Conservation (phyloP, 148 eudicot genomes). For the Spergularia bocconei region DNA sequence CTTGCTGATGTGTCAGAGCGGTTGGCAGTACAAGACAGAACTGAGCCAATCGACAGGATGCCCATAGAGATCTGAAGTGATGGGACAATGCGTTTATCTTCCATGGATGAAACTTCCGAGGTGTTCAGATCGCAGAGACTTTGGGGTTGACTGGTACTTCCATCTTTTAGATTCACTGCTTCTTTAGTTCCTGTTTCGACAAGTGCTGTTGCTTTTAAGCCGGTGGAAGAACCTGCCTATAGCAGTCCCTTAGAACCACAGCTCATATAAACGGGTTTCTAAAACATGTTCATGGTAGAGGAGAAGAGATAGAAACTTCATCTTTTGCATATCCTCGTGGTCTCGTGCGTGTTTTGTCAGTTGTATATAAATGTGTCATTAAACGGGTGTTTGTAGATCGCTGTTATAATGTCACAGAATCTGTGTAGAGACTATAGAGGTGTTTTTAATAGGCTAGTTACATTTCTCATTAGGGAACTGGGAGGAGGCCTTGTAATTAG, state of each 20-base stretch:
- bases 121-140: conserved; percentile 21
- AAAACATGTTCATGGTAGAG: conserved; percentile 15
- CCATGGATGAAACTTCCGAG: conserved; percentile 30
- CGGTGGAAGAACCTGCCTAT: conserved; percentile 3
- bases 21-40: conserved; percentile 49
- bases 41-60: conserved; percentile 46
- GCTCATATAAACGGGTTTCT: conserved; percentile 9
- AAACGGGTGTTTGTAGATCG: conserved; percentile 26
- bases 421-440: conserved; percentile 20
- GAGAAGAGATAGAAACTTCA: conserved; percentile 15
- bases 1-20: conserved; percentile 62
- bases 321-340: conserved; percentile 11
- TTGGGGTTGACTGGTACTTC: conserved; percentile 32
- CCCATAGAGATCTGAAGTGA: conserved; percentile 18
- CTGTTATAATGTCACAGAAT: conserved; percentile 16
- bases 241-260: conserved; percentile 4
- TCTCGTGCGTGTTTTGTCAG: conserved; percentile 18
- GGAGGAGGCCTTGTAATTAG: conserved; percentile 30
- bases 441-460: conserved; percentile 20
- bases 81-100: conserved; percentile 16
- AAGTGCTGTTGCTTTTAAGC: conserved; percentile 18
- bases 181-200: conserved; percentile 18
- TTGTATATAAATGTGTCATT: conserved; percentile 27
- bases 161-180: conserved; percentile 18
- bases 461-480: conserved; percentile 17